A percentile compares a stretch with the other conserved stretches of the same genome.
phyloP scores from a whole-genome alignment of 352 stramenopile species.

The Phytopythium aichiense region DNA sequence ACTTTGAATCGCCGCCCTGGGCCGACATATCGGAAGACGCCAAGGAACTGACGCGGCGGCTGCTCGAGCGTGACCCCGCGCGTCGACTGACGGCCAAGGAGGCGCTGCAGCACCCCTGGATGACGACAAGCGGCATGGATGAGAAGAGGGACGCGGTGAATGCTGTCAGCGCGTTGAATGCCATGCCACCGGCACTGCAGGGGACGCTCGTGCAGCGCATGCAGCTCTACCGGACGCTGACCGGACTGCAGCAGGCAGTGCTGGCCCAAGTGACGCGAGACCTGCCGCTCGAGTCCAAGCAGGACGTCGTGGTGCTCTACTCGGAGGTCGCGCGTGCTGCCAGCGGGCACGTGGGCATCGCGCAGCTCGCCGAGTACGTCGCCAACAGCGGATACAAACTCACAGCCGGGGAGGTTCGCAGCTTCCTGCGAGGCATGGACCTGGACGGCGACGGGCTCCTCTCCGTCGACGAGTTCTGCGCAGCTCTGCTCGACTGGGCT shows the following conservation, averaged over 20 bases:
- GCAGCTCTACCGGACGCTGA: constrained; percentile 71
- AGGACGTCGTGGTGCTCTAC: constrained; percentile 65
- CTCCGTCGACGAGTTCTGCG: constrained; percentile 58
- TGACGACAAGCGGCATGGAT: constrained; percentile 30
- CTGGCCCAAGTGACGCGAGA: constrained; percentile 50
- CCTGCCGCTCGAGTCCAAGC: constrained; percentile 49
- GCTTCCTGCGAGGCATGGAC: constrained; percentile 58
- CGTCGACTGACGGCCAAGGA: constrained; percentile 49
- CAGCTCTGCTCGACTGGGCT: constrained; percentile 64
- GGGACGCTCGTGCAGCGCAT: constrained; percentile 72
- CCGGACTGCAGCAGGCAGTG: constrained; percentile 61
- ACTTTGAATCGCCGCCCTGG: constrained; percentile 48
- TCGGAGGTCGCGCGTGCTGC: constrained; percentile 53
- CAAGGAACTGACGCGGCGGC: constrained; percentile 39
- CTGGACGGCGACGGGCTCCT: constrained; percentile 60
- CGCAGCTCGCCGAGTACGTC: constrained; percentile 52
- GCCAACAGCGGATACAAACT: constrained; percentile 53
- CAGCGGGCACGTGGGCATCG: constrained; percentile 39
- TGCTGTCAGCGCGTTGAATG: constrained; percentile 19
- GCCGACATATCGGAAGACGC: constrained; percentile 47
- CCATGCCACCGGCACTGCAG: constrained; percentile 29
- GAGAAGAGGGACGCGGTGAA: constrained; percentile 10
- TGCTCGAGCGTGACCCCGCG: constrained; percentile 46
- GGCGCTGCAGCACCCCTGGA: constrained; percentile 63
- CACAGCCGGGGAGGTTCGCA: constrained; percentile 51